Percentiles rank a stretch among this genome's conserved stretches.
Evolutionary conservation across 2,329 filamentous ascomycete genomes (phyloP).

Genomic region (Blumeriella jaapii): DNA sequence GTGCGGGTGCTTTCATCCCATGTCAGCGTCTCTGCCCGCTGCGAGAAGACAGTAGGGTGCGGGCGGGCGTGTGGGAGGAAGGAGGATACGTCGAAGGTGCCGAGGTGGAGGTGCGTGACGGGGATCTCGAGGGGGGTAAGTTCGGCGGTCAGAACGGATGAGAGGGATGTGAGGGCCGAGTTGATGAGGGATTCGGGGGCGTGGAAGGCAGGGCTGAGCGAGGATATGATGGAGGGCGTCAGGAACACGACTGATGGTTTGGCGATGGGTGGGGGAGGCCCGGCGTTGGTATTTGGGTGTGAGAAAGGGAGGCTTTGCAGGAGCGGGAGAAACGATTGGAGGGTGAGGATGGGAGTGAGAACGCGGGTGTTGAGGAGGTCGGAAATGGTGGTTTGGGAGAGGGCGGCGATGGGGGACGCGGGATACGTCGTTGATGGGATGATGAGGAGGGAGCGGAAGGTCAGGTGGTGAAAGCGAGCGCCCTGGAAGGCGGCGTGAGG

Average conservation of each 20-base stretch:
- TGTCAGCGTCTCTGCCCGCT: slow-evolving; percentile 43
- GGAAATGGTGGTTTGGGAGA: slow-evolving; percentile 73
- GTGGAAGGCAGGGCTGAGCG: slow-evolving; percentile 68
- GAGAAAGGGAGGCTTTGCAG: slow-evolving; percentile 45
- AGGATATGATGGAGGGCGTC: slow-evolving; percentile 70
- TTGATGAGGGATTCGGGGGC: slow-evolving; percentile 79
- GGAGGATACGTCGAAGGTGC: slow-evolving; percentile 74
- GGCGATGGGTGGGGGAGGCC: slow-evolving; percentile 32
- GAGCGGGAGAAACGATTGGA: slow-evolving; percentile 80
- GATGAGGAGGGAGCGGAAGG: slow-evolving; percentile 69
- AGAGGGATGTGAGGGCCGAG: slow-evolving; percentile 77
- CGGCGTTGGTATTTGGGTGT: slow-evolving; percentile 23
- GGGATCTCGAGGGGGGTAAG: slow-evolving; percentile 63
- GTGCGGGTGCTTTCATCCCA: slow-evolving; percentile 53
- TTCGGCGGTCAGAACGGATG: slow-evolving; percentile 68
- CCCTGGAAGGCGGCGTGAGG: slow-evolving; percentile 68
- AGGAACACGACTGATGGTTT: slow-evolving; percentile 64
- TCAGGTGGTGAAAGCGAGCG: slow-evolving; percentile 63
- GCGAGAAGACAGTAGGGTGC: slow-evolving; percentile 29
- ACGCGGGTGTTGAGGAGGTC: slow-evolving; percentile 89
- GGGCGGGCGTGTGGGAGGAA: slow-evolving; percentile 39
- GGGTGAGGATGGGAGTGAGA: slow-evolving; percentile 76
- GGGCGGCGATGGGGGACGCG: slow-evolving; percentile 72
- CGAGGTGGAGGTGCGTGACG: slow-evolving; percentile 80
- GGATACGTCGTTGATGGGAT: slow-evolving; percentile 75